Percentiles rank a stretch among this genome's conserved stretches.
Evolutionary conservation across 768 basidiomycete species (phyloP).

Genomic region (Amanita rubescens): DNA sequence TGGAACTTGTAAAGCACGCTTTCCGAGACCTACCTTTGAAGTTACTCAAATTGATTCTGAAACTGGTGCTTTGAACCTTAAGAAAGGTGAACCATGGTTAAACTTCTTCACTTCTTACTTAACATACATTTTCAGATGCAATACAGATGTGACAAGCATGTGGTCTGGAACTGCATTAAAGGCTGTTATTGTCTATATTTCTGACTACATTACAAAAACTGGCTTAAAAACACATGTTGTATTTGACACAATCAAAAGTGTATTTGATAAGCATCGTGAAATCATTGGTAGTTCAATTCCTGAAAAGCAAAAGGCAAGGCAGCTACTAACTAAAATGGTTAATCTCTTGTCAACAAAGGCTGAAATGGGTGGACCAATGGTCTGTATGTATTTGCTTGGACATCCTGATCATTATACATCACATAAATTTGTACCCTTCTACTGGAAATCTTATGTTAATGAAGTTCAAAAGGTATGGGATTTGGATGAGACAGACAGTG

Average conservation of each 20-base stretch:
- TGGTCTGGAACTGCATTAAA: slow-evolving; percentile 27
- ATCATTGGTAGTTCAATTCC: slow-evolving; percentile 4
- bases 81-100: slow-evolving; percentile 22
- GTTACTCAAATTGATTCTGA: slow-evolving; percentile 13
- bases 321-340: slow-evolving; percentile 19
- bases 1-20: slow-evolving; percentile 18
- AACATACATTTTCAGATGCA: slow-evolving; percentile 22
- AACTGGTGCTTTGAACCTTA: slow-evolving; percentile 18
- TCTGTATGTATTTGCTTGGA: slow-evolving; percentile 17
- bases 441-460: slow-evolving; percentile 15
- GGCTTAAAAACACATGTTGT: slow-evolving; percentile 24
- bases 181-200: slow-evolving; percentile 25
- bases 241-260: slow-evolving; percentile 7
- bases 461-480: slow-evolving; percentile 3
- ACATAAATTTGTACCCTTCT: slow-evolving; percentile 18
- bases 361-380: slow-evolving; percentile 23
- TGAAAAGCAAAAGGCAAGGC: not conserved
- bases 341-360: slow-evolving; percentile 19
- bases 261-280: slow-evolving; percentile 3
- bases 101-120: slow-evolving; percentile 21
- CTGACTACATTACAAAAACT: slow-evolving; percentile 23
- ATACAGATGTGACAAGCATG: slow-evolving; percentile 24
- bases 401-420: slow-evolving; percentile 25
- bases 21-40: no score
- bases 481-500: no score